Percentiles rank a stretch among this genome's conserved stretches.
phyloP scores from a whole-genome alignment of 2,329 filamentous ascomycete species.

The Pseudocercospora musae region DNA sequence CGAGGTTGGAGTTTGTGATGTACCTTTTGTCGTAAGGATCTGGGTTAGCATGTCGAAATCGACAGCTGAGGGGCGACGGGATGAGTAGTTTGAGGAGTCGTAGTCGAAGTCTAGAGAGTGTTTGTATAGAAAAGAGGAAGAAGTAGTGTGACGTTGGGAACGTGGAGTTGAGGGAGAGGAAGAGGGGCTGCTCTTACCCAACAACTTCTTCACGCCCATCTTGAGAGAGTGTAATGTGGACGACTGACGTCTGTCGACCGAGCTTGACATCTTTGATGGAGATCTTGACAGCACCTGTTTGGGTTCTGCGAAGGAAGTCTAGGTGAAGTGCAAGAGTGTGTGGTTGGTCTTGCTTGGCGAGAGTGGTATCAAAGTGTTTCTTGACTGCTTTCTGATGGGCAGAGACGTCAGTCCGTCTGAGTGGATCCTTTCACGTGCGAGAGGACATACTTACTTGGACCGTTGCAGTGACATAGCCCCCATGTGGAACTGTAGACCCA shows the following conservation, averaged over 20 bases:
- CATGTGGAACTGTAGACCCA: slow-evolving; percentile 60
- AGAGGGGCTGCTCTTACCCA: slow-evolving; percentile 34
- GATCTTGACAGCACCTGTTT: slow-evolving; percentile 55
- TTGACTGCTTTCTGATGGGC: slow-evolving; percentile 52
- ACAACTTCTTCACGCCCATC: slow-evolving; percentile 56
- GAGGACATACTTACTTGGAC: slow-evolving; percentile 38
- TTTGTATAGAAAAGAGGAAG: slow-evolving; percentile 2
- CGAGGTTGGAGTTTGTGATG: slow-evolving; percentile 62
- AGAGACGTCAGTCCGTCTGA: slow-evolving; percentile 7
- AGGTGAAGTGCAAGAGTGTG: slow-evolving; percentile 63
- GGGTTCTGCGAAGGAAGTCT: slow-evolving; percentile 63
- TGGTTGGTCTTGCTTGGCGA: slow-evolving; percentile 57
- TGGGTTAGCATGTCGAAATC: slow-evolving; percentile 17
- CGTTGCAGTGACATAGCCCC: slow-evolving; percentile 64
- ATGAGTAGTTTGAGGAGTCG: slow-evolving; percentile 8
- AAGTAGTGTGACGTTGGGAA: slow-evolving; percentile 1
- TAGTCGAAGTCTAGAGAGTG: slow-evolving; percentile 10
- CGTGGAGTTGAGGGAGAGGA: neutral
- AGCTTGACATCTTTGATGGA: slow-evolving; percentile 62
- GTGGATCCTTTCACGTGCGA: slow-evolving; percentile 6
- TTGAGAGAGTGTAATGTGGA: slow-evolving; percentile 61
- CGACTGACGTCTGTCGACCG: slow-evolving; percentile 59
- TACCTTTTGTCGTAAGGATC: slow-evolving; percentile 44
- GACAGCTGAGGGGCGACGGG: slow-evolving; percentile 8
- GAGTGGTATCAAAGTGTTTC: slow-evolving; percentile 58